These are phyloP conservation scores for Plasmodium gaboni DNA, from an alignment of 169 alveolate genomes.

Conservation along the genomic window DNA sequence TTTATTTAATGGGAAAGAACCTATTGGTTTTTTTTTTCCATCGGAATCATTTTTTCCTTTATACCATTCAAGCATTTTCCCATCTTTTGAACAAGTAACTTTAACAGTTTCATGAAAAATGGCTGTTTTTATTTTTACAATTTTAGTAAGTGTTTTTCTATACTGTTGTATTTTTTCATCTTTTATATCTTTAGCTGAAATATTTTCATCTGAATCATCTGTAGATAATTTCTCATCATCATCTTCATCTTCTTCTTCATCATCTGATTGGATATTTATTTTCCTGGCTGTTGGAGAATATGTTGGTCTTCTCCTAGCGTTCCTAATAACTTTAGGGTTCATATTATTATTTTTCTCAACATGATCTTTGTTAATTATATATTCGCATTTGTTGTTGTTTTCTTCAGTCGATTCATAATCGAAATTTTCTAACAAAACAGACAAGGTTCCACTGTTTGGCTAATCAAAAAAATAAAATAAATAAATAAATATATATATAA, in stretches of 20 bases:
- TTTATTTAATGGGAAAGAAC: constrained; percentile 73
- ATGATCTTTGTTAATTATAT: not conserved
- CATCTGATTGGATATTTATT: constrained; percentile 42
- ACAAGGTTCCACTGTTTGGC: constrained; percentile 50
- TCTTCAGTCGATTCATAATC: constrained; percentile 42
- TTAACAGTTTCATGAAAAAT: constrained; percentile 82
- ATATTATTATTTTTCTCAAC: constrained; percentile 21
- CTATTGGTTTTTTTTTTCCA: constrained; percentile 79
- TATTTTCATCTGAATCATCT: constrained; percentile 51
- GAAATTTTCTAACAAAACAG: constrained; percentile 48
- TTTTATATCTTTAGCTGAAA: constrained; percentile 82
- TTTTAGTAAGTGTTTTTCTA: constrained; percentile 79
- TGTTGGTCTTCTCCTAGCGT: constrained; percentile 70
- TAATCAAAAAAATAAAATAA: not conserved
- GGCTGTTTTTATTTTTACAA: constrained; percentile 83
- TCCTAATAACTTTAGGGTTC: constrained; percentile 30
- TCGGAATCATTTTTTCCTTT: constrained; percentile 80
- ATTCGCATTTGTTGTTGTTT: not conserved
- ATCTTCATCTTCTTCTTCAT: constrained; percentile 3
- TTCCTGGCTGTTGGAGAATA: constrained; percentile 71
- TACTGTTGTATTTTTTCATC: constrained; percentile 78
- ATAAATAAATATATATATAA: not conserved
- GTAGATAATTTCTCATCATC: constrained; percentile 63
- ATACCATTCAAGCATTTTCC: constrained; percentile 82
- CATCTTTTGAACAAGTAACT: constrained; percentile 84